Percentiles rank a stretch among this genome's conserved stretches.
Evolutionary conservation across 495 filamentous ascomycete species (phyloP).

Genomic region (Chaetomidium leptoderma): DNA sequence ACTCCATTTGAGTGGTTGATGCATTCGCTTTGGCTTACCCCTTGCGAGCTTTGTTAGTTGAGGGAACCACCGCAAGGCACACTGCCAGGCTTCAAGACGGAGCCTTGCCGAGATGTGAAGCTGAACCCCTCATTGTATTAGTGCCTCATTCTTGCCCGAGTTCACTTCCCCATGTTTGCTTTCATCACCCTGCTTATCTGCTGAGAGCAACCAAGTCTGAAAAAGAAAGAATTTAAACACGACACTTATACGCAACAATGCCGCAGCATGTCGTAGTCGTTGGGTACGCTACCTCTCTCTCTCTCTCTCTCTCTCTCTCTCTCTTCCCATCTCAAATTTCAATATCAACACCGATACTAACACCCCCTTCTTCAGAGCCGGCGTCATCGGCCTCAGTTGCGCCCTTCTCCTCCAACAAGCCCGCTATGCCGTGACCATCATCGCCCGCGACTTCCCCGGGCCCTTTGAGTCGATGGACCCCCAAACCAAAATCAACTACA

Average conservation of each 20-base stretch:
- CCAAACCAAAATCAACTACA: slow-evolving; percentile 52
- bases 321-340: not conserved
- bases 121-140: too few relatives aligned
- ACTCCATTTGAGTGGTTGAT: too few relatives aligned
- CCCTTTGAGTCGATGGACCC: slow-evolving; percentile 42
- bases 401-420: slow-evolving; percentile 49
- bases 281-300: slow-evolving; percentile 1
- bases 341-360: slow-evolving; percentile 15
- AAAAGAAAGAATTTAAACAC: not conserved
- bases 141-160: too few relatives aligned
- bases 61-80: not conserved
- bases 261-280: slow-evolving; percentile 16
- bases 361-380: slow-evolving; percentile 55
- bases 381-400: slow-evolving; percentile 54
- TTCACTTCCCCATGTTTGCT: not conserved
- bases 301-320: not conserved
- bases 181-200: not conserved
- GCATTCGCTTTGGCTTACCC: too few relatives aligned
- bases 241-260: not conserved
- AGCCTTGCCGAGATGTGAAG: too few relatives aligned
- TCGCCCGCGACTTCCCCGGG: slow-evolving; percentile 54
- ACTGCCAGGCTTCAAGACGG: not conserved
- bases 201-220: not conserved
- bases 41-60: too few relatives aligned
- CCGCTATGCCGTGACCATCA: slow-evolving; percentile 47